These are phyloP conservation scores for Celoporthe dispersa DNA, from an alignment of 2,329 filamentous ascomycete species.

Conservation along the genomic window DNA sequence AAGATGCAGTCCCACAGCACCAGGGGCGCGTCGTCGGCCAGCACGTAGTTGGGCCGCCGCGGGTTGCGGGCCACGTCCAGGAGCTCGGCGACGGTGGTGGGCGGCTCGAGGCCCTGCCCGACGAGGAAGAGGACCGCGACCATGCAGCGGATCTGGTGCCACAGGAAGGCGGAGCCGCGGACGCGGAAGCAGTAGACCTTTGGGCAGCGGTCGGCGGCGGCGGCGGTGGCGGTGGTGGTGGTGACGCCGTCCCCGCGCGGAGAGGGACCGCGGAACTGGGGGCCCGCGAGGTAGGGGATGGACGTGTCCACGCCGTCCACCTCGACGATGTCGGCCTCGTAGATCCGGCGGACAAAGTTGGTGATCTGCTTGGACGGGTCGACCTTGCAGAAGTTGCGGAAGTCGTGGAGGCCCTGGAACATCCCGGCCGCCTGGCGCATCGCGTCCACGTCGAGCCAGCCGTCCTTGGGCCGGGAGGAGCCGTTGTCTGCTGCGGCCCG, in stretches of 20 bases:
- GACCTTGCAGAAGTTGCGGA: conserved; percentile 95
- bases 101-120: conserved; percentile 82
- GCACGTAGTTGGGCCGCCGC: conserved; percentile 81
- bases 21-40: conserved; percentile 87
- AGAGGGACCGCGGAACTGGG: conserved; percentile 48
- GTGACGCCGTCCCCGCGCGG: neutral
- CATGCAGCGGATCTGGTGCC: conserved; percentile 98
- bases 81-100: conserved; percentile 72
- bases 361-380: conserved; percentile 88
- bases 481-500: conserved; percentile 11
- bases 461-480: conserved; percentile 53
- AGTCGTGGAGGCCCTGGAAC: conserved; percentile 87
- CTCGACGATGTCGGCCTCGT: conserved; percentile 77
- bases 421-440: conserved; percentile 83
- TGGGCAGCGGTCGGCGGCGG: conserved; percentile 46
- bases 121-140: conserved; percentile 90
- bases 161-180: conserved; percentile 89
- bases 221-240: neutral
- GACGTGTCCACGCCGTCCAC: conserved; percentile 59
- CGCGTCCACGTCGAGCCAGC: conserved; percentile 83
- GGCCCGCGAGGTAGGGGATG: conserved; percentile 57
- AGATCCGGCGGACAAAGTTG: conserved; percentile 80
- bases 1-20: conserved; percentile 98
- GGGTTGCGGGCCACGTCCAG: conserved; percentile 75
- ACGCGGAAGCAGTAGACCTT: conserved; percentile 89